Evolutionary conservation across 2,329 filamentous ascomycete species (phyloP), one percentile per base, ranked within the genome.

Genomic region (Penicillium janthinellum): DNA sequence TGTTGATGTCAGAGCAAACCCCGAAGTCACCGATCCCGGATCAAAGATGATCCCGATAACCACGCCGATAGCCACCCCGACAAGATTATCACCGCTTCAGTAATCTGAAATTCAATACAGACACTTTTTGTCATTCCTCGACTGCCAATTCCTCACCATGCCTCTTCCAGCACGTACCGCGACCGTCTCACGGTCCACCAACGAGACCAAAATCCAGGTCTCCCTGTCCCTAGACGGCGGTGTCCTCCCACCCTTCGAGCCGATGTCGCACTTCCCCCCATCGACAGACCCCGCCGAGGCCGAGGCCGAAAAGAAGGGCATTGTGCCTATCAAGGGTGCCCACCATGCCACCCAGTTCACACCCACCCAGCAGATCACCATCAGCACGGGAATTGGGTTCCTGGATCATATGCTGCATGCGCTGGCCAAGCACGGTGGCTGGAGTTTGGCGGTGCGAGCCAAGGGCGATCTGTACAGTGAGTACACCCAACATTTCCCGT

Each of bases 361-460:
- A 68, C 88, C 89, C 67, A 90, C 88, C 44, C 95, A 98, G 78
- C 88, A 87, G 61, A 97, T 98, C 74, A 87, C 87, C 73, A 84
- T 98, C 67, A 88, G 91, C 83, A 96, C 94, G 0, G 95, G 95
- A 65, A 96, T 99, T 77, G 95, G 95, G 60, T 99, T 99, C 79
- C 84, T 99, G 58, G 95, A 99, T 81, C 95, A 99, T 82, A 98
- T 99, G 94, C 85, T 98, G 53, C 95, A 99, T 78, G 95, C 95
- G 5, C 84, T 98, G 57, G 91, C 95, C 53, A 98, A 99, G 80
- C 95, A 99, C 79, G 88, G 90, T 5, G 94, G 95, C 64, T 98
- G 94, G 95, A 95, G 90, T 80, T 79, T 99, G 69, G 87, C 87
- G 35, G 82, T 99, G 58, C 83, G 87, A 65, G 96, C 92, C 78